phyloP scores from a whole-genome alignment of 305 asterid genomes.

The Salvia sclarea region DNA sequence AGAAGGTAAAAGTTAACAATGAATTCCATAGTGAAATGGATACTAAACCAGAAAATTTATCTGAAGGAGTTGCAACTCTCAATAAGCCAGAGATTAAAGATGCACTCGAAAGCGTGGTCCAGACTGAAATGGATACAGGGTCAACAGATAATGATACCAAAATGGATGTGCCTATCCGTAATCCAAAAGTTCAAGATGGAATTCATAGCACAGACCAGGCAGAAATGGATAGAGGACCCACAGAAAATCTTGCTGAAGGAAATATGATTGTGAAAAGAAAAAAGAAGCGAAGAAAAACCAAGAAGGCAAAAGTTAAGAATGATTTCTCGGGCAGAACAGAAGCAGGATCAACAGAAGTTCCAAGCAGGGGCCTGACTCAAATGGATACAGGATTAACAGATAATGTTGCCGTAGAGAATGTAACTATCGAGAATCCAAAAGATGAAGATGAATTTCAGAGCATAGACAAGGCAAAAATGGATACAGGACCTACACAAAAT shows the following conservation, averaged over 20 bases:
- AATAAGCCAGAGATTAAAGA: neutral
- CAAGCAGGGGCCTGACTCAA: too few species aligned
- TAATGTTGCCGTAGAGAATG: constrained; percentile 35
- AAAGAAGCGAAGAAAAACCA: constrained; percentile 22
- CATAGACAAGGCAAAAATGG: constrained; percentile 3
- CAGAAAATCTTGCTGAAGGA: constrained; percentile 36
- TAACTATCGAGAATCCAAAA: constrained; percentile 17
- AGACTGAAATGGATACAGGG: constrained; percentile 16
- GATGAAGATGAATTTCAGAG: constrained; percentile 18
- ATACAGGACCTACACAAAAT: constrained; percentile 24
- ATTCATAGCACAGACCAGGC: constrained; percentile 9
- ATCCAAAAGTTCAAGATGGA: constrained; percentile 22
- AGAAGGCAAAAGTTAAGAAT: neutral
- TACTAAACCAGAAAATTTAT: constrained; percentile 24
- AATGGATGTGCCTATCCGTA: constrained; percentile 20
- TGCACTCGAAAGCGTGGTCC: constrained; percentile 31
- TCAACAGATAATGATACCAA: constrained; percentile 33
- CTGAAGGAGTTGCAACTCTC: constrained; percentile 29
- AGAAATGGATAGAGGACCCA: constrained; percentile 5
- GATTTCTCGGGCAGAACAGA: constrained; percentile 27
- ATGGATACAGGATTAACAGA: constrained; percentile 18
- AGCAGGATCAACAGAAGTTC: constrained; percentile 25
- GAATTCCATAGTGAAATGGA: constrained; percentile 16
- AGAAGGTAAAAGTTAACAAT: constrained; percentile 13
- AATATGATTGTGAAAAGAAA: constrained; percentile 28